Base-by-base conservation (phyloP, 2,329 filamentous ascomycete species). In the Curvularia hawaiiensis region DNA sequence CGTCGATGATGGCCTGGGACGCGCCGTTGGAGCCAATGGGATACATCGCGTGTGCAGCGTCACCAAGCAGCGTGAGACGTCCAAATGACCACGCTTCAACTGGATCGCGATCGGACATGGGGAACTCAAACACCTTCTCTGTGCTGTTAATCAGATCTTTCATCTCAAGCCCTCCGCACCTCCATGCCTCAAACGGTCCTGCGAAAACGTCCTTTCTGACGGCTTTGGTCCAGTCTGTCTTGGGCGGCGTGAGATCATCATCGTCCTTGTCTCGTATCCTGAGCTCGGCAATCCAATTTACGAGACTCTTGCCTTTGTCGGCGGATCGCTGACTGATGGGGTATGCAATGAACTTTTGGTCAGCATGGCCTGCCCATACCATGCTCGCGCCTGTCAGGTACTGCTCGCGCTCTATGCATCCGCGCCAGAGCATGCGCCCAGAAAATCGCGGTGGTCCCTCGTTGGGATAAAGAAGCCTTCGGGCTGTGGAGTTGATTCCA, bases 331-430 rank as follows among this genome's bases (percentile, higher is more conserved):
- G 69, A 11, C 75, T 75, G 40, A 81, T 80, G 1, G 78, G 79
- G 54, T 81, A 81, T 5, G 79, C 78, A 60, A 81, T 80, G 68
- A 80, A 80, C 44, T 80, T 80, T 54, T 80, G 79, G 56, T 81
- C 76, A 1, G 78, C 79, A 53, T 80, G 79, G 4, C 79, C 79
- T 11, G 77, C 77, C 79, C 79, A 80, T 3, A 80, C 74, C 78
- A 80, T 80, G 10, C 70, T 74, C 8, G 75, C 76, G 20, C 77
- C 77, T 0, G 78, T 80, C 11, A 81, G 66, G 57, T 79, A 80
- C 1, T 76, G 75, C 8, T 65, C 58, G 10, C 75, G 73, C 59
- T 79, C 75, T 6, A 78, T 65, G 61, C 78, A 80, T 1, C 79
- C 79, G 18, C 79, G 75, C 78, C 78, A 81, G 2, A 81, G 71